Percentiles rank a stretch among this genome's conserved stretches.
phyloP scores from a whole-genome alignment of 768 basidiomycete genomes.

The Russula lepida region DNA sequence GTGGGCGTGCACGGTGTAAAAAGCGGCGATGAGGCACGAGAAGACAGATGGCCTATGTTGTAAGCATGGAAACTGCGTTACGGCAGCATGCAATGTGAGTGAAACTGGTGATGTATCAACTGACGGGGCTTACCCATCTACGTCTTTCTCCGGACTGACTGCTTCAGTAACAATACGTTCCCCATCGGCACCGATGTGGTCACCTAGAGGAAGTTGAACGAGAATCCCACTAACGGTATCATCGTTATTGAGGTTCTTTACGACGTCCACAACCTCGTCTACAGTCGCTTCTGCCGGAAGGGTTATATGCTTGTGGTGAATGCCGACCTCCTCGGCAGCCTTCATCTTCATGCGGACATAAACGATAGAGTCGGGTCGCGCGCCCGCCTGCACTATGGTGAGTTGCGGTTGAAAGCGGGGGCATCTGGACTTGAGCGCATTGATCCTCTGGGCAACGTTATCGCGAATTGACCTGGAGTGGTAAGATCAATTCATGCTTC shows the following conservation, averaged over 20 bases:
- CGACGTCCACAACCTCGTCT: slow-evolving; percentile 66
- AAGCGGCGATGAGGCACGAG: slow-evolving; percentile 79
- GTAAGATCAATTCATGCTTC: slow-evolving; percentile 9
- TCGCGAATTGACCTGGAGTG: slow-evolving; percentile 68
- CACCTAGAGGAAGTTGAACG: slow-evolving; percentile 89
- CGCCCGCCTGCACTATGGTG: slow-evolving; percentile 90
- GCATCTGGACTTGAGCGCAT: slow-evolving; percentile 49
- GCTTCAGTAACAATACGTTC: slow-evolving; percentile 93
- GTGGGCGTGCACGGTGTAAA: slow-evolving; percentile 95
- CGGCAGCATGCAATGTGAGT: background rate
- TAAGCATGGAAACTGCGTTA: slow-evolving; percentile 84
- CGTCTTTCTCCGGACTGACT: slow-evolving; percentile 88
- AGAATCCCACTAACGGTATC: slow-evolving; percentile 79
- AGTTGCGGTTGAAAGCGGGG: slow-evolving; percentile 91
- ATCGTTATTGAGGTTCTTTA: slow-evolving; percentile 78
- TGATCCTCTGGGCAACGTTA: slow-evolving; percentile 63
- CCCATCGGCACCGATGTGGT: slow-evolving; percentile 70
- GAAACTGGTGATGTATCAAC: background rate
- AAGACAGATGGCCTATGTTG: slow-evolving; percentile 93
- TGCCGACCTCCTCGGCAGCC: slow-evolving; percentile 90
- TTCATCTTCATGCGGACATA: slow-evolving; percentile 98
- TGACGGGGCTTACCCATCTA: slow-evolving; percentile 68
- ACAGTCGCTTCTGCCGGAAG: slow-evolving; percentile 62
- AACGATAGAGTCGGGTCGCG: slow-evolving; percentile 79
- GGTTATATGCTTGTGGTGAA: slow-evolving; percentile 73